A percentile compares a stretch with the other conserved stretches of the same genome.
Conservation (phyloP, 1,139 yeast species). For the Zygosaccharomyces sapae region DNA sequence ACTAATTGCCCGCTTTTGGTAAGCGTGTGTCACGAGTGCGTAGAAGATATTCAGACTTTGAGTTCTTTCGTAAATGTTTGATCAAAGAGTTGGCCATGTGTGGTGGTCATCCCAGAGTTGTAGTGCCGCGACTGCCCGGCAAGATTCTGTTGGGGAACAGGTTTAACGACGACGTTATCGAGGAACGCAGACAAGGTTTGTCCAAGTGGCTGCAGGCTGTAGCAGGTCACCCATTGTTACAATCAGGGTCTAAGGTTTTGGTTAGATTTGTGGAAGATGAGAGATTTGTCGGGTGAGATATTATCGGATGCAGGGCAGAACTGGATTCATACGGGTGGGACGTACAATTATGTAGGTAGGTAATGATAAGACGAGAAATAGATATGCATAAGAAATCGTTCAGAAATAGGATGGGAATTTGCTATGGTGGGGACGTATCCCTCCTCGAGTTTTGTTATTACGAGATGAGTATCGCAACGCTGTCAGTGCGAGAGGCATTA, state of each 20-base stretch:
- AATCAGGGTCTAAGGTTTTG: conserved; percentile 80
- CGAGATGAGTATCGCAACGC: not conserved
- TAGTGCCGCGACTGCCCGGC: conserved; percentile 86
- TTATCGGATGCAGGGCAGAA: too few relatives aligned
- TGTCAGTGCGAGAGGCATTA: too few relatives aligned
- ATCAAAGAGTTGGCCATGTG: conserved; percentile 46
- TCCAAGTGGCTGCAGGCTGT: conserved; percentile 76
- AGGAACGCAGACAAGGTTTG: conserved; percentile 75
- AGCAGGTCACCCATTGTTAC: conserved; percentile 90
- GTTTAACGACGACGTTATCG: conserved; percentile 80
- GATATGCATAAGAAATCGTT: not conserved
- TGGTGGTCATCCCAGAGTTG: conserved; percentile 47
- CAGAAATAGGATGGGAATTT: not conserved
- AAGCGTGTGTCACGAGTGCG: conserved; percentile 65
- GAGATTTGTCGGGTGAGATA: too few relatives aligned
- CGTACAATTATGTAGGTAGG: not conserved
- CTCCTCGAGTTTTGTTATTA: not conserved
- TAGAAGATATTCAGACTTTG: conserved; percentile 88
- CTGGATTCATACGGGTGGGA: not conserved
- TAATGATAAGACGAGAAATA: not conserved
- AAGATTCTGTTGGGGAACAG: conserved; percentile 65
- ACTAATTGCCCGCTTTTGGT: conserved; percentile 83
- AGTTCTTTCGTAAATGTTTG: conserved; percentile 61
- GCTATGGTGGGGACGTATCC: not conserved
- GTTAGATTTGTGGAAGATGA: conserved; percentile 88